phyloP scores from a whole-genome alignment of 345 rosid genomes.

The Aegle marmelos region DNA sequence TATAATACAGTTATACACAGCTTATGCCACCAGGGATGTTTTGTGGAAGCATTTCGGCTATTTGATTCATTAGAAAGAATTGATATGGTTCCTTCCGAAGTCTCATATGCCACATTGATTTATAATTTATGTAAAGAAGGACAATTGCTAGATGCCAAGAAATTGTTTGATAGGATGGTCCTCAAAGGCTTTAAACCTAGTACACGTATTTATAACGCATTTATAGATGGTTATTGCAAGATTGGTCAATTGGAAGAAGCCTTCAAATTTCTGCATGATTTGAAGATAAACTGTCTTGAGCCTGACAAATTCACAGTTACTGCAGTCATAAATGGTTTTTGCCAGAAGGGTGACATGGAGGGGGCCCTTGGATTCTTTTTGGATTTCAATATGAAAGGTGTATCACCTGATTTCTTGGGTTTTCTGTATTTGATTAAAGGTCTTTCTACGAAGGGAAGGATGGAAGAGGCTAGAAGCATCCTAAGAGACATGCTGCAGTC shows the following conservation, averaged over 20 bases:
- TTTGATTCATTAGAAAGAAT: constrained; percentile 74
- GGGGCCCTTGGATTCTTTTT: constrained; percentile 58
- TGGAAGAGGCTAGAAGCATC: constrained; percentile 81
- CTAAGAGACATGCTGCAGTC: constrained; percentile 87
- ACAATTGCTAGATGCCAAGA: constrained; percentile 57
- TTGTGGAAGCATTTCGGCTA: constrained; percentile 81
- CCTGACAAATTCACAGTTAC: constrained; percentile 73
- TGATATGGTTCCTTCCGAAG: constrained; percentile 51
- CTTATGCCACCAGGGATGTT: constrained; percentile 75
- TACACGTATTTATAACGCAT: constrained; percentile 57
- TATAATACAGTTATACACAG: constrained; percentile 71
- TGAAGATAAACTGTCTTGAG: constrained; percentile 42
- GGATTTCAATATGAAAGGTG: constrained; percentile 48
- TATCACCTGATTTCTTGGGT: constrained; percentile 76
- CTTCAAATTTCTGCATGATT: constrained; percentile 37
- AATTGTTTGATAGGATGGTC: constrained; percentile 57
- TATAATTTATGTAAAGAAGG: constrained; percentile 70
- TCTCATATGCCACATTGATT: constrained; percentile 63
- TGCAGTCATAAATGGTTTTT: constrained; percentile 66
- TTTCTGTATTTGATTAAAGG: constrained; percentile 68
- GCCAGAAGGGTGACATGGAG: constrained; percentile 73
- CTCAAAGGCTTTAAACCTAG: constrained; percentile 41
- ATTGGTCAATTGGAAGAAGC: constrained; percentile 67
- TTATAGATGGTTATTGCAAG: constrained; percentile 61
- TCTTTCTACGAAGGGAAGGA: constrained; percentile 74